Evolutionary conservation across 257 asterid species (phyloP), one percentile per base, ranked within the genome.

Genomic region (Primulina tabacum): DNA sequence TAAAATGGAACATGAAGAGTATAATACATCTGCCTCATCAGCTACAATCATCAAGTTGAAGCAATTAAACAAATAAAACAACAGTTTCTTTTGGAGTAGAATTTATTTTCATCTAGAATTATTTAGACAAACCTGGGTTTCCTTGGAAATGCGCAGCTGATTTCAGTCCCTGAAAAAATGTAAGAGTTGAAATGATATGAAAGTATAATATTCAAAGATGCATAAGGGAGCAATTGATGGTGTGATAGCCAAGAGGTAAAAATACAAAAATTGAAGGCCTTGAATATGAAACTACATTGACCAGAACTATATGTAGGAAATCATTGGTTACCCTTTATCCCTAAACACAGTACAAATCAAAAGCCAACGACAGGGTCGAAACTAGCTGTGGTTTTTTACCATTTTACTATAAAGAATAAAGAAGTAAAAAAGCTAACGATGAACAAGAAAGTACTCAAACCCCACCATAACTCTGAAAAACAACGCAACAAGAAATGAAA

Each of bases 261-360:
- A 52, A 66, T 37, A 29, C 35, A 8, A 67, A 75, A 78, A 57
- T 70, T 72, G 73, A 37, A 30, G 70, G 72, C 59, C 76, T 58
- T 63, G 71, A 67, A 73, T 73, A 50, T 50, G 57, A 16, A 50
- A 50, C 71, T 65, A 38, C 62, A 67, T 33, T 79, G 77, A 82
- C 77, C 72, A 82, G 75, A 77, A 75, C 81, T 57, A 80, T 69
- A 75, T 83, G 81, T 81, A 75, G 87, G 80, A 83, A 82, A 86
- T 80, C 84, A 81, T 83, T 82, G 81, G 78, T 73, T 79, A 71
- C 79, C 83, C 83, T 77, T 79, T 82, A 67, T 76, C 79, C 75
- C 83, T 78, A 81, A 79, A 86, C 86, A 83, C 81, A 80, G 78
- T 47, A 77, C 65, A 82, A 86, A 66, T 79, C 77, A 82, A 76